Conservation (phyloP, 495 filamentous ascomycete species). For the Podospora comata region DNA sequence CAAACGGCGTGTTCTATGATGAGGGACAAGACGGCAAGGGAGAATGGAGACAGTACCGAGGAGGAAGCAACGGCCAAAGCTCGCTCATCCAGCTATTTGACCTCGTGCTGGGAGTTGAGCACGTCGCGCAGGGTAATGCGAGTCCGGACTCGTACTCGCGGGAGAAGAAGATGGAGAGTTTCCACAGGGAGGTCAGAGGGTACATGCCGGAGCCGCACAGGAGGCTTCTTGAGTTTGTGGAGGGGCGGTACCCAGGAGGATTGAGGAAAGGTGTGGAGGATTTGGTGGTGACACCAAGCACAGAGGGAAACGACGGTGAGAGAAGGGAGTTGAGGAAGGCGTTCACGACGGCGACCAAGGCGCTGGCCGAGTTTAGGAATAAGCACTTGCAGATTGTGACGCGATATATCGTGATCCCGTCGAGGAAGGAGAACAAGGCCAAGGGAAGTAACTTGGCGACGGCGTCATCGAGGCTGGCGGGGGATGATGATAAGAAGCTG, state of each 20-base stretch:
- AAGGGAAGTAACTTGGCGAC: conserved; percentile 60
- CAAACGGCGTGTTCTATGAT: conserved; percentile 75
- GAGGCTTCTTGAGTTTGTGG: conserved; percentile 72
- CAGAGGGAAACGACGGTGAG: conserved; percentile 54
- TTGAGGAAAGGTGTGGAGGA: conserved; percentile 17
- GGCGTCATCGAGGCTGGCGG: conserved; percentile 36
- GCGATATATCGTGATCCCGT: conserved; percentile 82
- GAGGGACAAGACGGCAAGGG: conserved; percentile 67
- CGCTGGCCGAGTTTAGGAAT: conserved; percentile 76
- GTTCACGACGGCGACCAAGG: conserved; percentile 77
- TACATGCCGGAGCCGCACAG: conserved; percentile 93
- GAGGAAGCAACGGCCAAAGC: conserved; percentile 93
- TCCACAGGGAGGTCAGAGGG: conserved; percentile 83
- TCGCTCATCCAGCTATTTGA: conserved; percentile 95
- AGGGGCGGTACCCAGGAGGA: conserved; percentile 43
- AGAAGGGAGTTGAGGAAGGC: conserved; percentile 62
- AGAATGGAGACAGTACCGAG: conserved; percentile 73
- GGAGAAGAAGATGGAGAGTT: conserved; percentile 65
- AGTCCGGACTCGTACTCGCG: conserved; percentile 58
- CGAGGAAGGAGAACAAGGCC: conserved; percentile 28
- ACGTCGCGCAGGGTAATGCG: conserved; percentile 70
- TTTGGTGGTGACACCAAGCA: conserved; percentile 42
- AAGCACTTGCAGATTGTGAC: conserved; percentile 92
- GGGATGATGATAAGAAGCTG: conserved; percentile 40
- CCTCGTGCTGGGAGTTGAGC: conserved; percentile 83